Evolutionary conservation across 495 filamentous ascomycete species (phyloP).

Genomic region (Podospora appendiculata): DNA sequence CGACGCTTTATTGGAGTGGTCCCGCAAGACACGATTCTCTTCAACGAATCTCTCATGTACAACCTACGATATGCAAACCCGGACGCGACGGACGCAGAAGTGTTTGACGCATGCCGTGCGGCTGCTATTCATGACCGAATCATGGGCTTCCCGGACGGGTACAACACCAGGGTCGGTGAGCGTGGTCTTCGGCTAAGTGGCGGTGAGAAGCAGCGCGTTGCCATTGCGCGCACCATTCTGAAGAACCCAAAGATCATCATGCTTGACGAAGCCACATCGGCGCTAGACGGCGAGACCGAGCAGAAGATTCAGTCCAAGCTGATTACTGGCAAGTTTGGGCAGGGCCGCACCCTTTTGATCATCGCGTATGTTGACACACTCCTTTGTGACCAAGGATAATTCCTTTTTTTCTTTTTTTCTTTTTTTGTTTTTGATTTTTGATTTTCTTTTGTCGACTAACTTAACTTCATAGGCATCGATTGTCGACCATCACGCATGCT

Average conservation of each 20-base stretch:
- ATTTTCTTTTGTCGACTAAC: not conserved
- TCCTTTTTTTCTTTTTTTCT: too few relatives aligned
- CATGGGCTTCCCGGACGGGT: conserved; percentile 83
- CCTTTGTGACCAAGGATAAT: not conserved
- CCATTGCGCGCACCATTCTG: conserved; percentile 91
- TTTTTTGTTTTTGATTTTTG: too few relatives aligned
- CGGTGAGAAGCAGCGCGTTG: conserved; percentile 94
- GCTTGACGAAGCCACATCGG: conserved; percentile 92
- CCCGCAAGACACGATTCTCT: conserved; percentile 91
- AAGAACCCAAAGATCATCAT: conserved; percentile 96
- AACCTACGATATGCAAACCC: conserved; percentile 94
- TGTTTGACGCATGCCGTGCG: conserved; percentile 81
- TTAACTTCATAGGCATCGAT: conserved; percentile 52
- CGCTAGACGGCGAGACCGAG: conserved; percentile 91
- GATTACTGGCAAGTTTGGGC: conserved; percentile 64
- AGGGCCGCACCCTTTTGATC: conserved; percentile 71
- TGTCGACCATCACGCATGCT: conserved; percentile 90
- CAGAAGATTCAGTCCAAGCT: conserved; percentile 90
- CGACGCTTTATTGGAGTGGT: conserved; percentile 89
- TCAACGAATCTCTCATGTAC: conserved; percentile 96
- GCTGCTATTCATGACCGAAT: conserved; percentile 97
- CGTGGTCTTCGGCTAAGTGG: conserved; percentile 87
- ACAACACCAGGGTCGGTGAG: conserved; percentile 89
- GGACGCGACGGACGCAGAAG: conserved; percentile 73
- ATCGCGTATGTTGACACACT: conserved; percentile 43